Evolutionary conservation across 2,329 filamentous ascomycete genomes (phyloP), one percentile per base, ranked within the genome.

Genomic region (Fusarium anguioides): DNA sequence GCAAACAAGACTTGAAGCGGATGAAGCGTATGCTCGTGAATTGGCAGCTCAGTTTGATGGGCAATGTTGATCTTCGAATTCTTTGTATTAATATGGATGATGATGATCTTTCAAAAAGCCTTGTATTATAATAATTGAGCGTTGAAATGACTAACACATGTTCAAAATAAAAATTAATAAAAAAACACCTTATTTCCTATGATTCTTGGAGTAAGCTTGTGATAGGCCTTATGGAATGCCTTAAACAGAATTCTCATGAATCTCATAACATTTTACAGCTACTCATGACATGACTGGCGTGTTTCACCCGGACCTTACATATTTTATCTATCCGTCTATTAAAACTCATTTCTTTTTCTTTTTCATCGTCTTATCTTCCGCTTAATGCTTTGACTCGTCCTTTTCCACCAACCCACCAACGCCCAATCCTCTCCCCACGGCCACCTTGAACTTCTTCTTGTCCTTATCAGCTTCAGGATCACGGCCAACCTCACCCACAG

Each of bases 341-440:
- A 59, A 51, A 71, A 64, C 65, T 72, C 15, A 40, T 24, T 20
- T 11, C 23, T 10, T 36, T 26, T 52, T 23, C 10, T 20, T 35
- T 48, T 40, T 21, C 20, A 12, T n/a, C 9, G 12, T 4, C 4
- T 12, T 27, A 14, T n/a, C 12, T 15, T 18, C 23, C 21, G 12
- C 24, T 56, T 23, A 44, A 12, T 75, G 60, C 71, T 78, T 77
- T 20, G 70, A 84, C 79, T 91, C 89, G 65, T 87, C 87, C 81
- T 87, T 88, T 82, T 94, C 91, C 21, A 94, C 89, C 74, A 94
- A 78, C 69, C 91, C 90, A 4, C 89, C 91, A 1, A 97, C 94
- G 3, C 94, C 94, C 47, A 96, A 76, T 1, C 84, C 86, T 72
- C 93, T 83, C 17, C 94, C 94, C 48, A 97, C 91, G 81, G 93